phyloP scores from a whole-genome alignment of 106 monocot genomes.

The Chionographis japonica region DNA sequence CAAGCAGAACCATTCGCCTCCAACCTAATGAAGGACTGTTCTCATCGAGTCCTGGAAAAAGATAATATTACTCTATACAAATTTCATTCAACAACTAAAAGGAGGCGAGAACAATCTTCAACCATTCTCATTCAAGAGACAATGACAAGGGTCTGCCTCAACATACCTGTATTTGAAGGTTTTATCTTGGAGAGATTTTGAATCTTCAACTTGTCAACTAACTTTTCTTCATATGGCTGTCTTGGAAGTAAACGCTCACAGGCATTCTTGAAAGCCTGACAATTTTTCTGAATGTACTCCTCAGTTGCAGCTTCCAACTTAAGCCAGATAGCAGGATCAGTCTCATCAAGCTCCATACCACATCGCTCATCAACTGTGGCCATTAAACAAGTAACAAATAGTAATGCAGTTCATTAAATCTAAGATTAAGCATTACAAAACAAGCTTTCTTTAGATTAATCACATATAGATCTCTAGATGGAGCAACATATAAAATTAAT shows the following conservation, averaged over 20 bases:
- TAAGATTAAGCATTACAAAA: background rate
- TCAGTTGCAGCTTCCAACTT: slow-evolving; percentile 96
- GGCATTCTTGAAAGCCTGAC: slow-evolving; percentile 52
- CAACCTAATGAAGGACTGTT: slow-evolving; percentile 71
- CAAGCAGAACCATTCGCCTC: slow-evolving; percentile 84
- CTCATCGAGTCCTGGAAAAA: slow-evolving; percentile 41
- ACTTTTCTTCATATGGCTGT: slow-evolving; percentile 51
- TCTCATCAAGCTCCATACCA: slow-evolving; percentile 98
- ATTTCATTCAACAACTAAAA: background rate
- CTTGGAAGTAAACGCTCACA: slow-evolving; percentile 52
- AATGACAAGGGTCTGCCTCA: background rate
- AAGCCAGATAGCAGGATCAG: slow-evolving; percentile 91
- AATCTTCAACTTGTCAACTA: slow-evolving; percentile 40
- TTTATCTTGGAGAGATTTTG: slow-evolving; percentile 35
- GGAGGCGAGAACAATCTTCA: background rate
- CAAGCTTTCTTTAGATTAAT: too few species aligned
- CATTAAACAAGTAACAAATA: background rate
- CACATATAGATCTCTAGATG: background rate
- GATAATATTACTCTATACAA: slow-evolving; percentile 3
- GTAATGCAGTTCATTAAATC: background rate
- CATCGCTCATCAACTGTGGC: slow-evolving; percentile 87
- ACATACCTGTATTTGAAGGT: slow-evolving; percentile 50
- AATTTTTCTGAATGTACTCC: slow-evolving; percentile 71
- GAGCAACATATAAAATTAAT: too few species aligned
- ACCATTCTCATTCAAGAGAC: background rate